A percentile compares a stretch with the other conserved stretches of the same genome.
phyloP scores from a whole-genome alignment of 2,329 filamentous ascomycete genomes.

The Aureobasidium lini region DNA sequence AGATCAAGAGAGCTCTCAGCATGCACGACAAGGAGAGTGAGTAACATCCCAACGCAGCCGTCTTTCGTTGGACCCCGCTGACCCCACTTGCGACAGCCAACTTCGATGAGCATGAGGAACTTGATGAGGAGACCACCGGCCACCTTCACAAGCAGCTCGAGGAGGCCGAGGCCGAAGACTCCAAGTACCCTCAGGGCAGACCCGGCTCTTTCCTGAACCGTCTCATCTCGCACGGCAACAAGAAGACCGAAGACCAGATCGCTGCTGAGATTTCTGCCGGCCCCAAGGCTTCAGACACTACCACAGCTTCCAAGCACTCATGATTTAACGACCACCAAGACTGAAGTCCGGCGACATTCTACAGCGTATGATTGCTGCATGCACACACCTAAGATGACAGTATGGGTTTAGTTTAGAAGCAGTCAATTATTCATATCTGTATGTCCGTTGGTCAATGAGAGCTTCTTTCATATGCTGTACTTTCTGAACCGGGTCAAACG shows the following conservation, averaged over 20 bases:
- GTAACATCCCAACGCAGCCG: neutral
- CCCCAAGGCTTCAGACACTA: neutral
- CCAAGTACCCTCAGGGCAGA: slow-evolving; percentile 22
- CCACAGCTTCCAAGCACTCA: slow-evolving; percentile 10
- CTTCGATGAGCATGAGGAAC: slow-evolving; percentile 25
- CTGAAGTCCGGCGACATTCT: neutral
- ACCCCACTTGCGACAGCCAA: slow-evolving; percentile 14
- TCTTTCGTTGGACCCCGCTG: neutral
- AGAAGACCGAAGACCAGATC: slow-evolving; percentile 33
- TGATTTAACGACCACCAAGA: slow-evolving; percentile 7
- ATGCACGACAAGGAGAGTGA: slow-evolving; percentile 31
- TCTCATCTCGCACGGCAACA: slow-evolving; percentile 32
- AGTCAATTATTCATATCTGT: slow-evolving; percentile 1
- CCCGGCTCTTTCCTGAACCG: slow-evolving; percentile 31
- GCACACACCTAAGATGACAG: slow-evolving; percentile 3
- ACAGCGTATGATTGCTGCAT: neutral
- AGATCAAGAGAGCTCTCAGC: slow-evolving; percentile 31
- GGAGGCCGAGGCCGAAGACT: slow-evolving; percentile 27
- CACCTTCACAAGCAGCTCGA: slow-evolving; percentile 30
- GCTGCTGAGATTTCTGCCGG: slow-evolving; percentile 13
- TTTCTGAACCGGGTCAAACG: neutral
- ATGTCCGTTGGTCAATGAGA: slow-evolving; percentile 3
- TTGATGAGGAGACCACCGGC: slow-evolving; percentile 32
- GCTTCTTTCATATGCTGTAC: neutral
- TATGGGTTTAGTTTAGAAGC: slow-evolving; percentile 6